Evolutionary conservation across 768 basidiomycete species (phyloP).

Genomic region (Auricularia sp.): DNA sequence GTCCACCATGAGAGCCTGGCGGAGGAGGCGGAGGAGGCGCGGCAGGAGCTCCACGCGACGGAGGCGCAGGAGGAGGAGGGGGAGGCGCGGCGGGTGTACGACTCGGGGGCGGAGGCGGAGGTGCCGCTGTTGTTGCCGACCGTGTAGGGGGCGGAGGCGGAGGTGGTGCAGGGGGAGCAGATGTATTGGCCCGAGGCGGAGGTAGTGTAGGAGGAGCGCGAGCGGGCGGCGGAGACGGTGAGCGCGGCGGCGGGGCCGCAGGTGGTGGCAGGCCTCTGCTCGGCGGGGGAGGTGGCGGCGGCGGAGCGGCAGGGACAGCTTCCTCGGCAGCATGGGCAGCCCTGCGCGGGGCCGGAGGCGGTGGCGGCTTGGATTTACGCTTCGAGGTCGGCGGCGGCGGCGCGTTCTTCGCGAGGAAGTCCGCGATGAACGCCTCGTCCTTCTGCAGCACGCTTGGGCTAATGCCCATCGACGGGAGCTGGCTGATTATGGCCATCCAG

Average conservation of each 20-base stretch:
- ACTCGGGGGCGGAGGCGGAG: conserved; percentile 21
- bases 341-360: conserved; percentile 23
- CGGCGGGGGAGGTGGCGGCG: conserved; percentile 5
- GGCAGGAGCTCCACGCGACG: conserved; percentile 16
- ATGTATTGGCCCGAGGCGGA: not conserved
- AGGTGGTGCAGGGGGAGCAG: conserved; percentile 23
- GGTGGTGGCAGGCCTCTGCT: conserved; percentile 7
- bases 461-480: conserved; percentile 54
- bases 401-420: conserved; percentile 45
- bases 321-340: conserved; percentile 7
- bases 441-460: conserved; percentile 55
- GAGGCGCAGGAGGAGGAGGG: conserved; percentile 23
- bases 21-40: conserved; percentile 37
- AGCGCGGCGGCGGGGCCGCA: not conserved
- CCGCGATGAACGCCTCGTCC: conserved; percentile 84
- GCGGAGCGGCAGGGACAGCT: conserved; percentile 18
- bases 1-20: conserved; percentile 18
- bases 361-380: conserved; percentile 31
- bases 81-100: conserved; percentile 26
- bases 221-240: conserved; percentile 9
- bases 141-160: conserved; percentile 13
- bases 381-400: conserved; percentile 29
- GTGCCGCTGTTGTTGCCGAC: conserved; percentile 23
- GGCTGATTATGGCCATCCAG: conserved; percentile 65
- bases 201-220: conserved; percentile 11